These are phyloP conservation scores for Skeletonema grethae DNA, from an alignment of 108 stramenopile genomes.

Conservation along the genomic window DNA sequence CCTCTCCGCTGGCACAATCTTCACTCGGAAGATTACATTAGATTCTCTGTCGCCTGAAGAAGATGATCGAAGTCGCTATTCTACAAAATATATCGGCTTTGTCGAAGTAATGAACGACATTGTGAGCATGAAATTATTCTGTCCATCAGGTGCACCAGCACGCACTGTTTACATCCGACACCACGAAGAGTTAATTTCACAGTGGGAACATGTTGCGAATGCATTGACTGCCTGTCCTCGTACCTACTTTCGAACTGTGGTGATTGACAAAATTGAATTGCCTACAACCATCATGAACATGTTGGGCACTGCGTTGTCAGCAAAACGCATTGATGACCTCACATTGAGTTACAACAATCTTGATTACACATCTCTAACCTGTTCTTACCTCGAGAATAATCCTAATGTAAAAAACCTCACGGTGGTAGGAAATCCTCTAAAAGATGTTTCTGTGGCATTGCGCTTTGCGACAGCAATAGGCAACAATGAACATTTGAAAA, in stretches of 20 bases:
- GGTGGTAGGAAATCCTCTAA: neutral
- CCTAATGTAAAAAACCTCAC: neutral
- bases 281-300: neutral
- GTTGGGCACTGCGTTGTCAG: neutral
- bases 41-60: neutral
- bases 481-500: neutral
- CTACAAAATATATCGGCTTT: neutral
- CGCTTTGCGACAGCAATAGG: neutral
- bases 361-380: neutral
- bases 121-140: neutral
- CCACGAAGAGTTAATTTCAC: neutral
- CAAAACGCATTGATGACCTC: neutral
- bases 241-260: neutral
- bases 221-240: neutral
- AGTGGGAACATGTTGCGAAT: neutral
- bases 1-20: neutral
- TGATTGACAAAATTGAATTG: neutral
- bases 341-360: neutral
- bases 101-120: neutral
- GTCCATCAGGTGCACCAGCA: neutral
- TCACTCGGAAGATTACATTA: neutral
- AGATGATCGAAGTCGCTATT: neutral
- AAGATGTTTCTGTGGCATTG: neutral
- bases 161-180: neutral
- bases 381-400: neutral